Evolutionary conservation across 2,329 filamentous ascomycete genomes (phyloP).

Genomic region (Colletotrichum aenigma): DNA sequence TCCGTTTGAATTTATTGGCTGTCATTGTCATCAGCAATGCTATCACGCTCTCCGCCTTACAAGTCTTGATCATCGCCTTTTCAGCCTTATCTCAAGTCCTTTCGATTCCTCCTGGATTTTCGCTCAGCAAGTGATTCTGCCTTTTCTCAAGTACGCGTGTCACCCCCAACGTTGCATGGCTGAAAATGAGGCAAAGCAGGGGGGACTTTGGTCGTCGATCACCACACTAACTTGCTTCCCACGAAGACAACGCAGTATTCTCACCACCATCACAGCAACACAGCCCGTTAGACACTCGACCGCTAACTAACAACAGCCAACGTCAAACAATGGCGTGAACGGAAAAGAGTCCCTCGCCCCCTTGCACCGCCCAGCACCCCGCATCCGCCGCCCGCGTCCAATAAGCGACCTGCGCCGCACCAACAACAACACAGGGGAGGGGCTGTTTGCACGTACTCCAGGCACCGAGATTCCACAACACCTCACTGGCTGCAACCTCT

Average conservation of each 20-base stretch:
- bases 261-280: neutral
- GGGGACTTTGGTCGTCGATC: neutral
- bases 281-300: neutral
- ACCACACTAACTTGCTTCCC: neutral
- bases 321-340: neutral
- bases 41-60: neutral
- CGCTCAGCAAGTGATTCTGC: neutral
- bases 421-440: neutral
- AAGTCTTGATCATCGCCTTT: neutral
- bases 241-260: neutral
- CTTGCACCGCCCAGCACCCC: neutral
- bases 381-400: neutral
- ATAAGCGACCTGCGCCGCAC: neutral
- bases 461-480: conserved; percentile 13
- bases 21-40: neutral
- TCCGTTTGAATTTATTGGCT: neutral
- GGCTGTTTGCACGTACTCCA: neutral
- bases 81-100: neutral
- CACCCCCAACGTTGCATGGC: neutral
- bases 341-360: neutral
- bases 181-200: neutral
- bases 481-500: neutral
- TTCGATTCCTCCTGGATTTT: neutral
- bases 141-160: neutral
- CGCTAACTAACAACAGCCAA: neutral